These are phyloP conservation scores for Xylariaceae sp. DNA, from an alignment of 2,329 filamentous ascomycete species.

Conservation along the genomic window DNA sequence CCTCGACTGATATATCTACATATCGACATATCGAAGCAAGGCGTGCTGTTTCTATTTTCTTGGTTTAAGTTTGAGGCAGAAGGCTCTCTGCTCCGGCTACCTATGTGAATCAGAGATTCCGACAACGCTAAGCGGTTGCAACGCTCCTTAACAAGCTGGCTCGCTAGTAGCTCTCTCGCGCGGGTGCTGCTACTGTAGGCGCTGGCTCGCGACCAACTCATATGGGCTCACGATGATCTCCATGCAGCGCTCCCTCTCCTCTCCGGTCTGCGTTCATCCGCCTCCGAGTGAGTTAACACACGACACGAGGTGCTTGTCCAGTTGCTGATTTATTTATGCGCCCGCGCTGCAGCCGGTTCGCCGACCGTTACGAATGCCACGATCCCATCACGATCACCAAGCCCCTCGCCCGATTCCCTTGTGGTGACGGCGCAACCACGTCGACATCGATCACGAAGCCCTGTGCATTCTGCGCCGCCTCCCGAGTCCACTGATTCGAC, in stretches of 20 bases:
- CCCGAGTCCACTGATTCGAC: conserved; percentile 52
- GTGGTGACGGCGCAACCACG: conserved; percentile 57
- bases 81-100: conserved; percentile 2
- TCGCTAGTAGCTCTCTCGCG: conserved; percentile 36
- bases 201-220: conserved; percentile 45
- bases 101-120: conserved; percentile 12
- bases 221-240: conserved; percentile 64
- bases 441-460: conserved; percentile 62
- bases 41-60: conserved; percentile 4
- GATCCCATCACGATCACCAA: conserved; percentile 59
- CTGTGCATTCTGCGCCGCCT: conserved; percentile 50
- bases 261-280: conserved; percentile 64
- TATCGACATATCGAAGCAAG: background rate
- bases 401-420: conserved; percentile 61
- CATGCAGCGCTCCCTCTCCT: conserved; percentile 69
- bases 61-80: conserved; percentile 7
- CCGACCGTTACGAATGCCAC: conserved; percentile 54
- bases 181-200: conserved; percentile 42
- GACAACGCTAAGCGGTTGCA: conserved; percentile 5
- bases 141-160: conserved; percentile 30
- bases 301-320: conserved; percentile 3
- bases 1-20: conserved; percentile 16
- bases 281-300: conserved; percentile 63
- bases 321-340: conserved; percentile 34
- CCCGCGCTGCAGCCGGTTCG: conserved; percentile 54